Conservation (phyloP, 2,329 filamentous ascomycete genomes). For the Triangularia verruculosa region DNA sequence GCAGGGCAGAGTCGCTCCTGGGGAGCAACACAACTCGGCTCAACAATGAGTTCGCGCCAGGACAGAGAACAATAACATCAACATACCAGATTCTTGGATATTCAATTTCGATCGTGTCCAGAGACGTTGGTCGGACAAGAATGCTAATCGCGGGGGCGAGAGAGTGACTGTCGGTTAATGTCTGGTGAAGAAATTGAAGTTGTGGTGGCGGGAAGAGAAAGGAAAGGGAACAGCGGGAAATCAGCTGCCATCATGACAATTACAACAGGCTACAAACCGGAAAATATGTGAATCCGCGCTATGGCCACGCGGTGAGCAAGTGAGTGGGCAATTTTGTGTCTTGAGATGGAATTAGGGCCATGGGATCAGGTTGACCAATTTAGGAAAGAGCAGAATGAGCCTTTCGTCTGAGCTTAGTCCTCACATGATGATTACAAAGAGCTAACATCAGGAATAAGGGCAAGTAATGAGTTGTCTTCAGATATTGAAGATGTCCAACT, state of each 20-base stretch:
- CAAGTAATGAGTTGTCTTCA: background rate
- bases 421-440: background rate
- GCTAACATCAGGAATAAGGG: background rate
- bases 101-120: background rate
- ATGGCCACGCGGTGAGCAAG: background rate
- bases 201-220: background rate
- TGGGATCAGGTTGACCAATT: background rate
- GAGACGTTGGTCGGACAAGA: background rate
- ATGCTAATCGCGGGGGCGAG: background rate
- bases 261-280: background rate
- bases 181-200: background rate
- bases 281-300: background rate
- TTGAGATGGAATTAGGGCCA: background rate
- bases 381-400: background rate
- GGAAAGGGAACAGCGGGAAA: background rate
- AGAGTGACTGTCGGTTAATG: background rate
- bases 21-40: background rate
- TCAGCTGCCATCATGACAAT: background rate
- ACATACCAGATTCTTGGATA: conserved; percentile 3
- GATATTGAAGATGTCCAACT: no score
- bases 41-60: background rate
- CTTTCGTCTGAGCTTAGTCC: background rate
- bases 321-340: background rate
- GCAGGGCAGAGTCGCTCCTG: background rate
- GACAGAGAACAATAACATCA: background rate